Evolutionary conservation across 306 rosid species (phyloP), one percentile per base, ranked within the genome.

Genomic region (Fagus sylvatica): DNA sequence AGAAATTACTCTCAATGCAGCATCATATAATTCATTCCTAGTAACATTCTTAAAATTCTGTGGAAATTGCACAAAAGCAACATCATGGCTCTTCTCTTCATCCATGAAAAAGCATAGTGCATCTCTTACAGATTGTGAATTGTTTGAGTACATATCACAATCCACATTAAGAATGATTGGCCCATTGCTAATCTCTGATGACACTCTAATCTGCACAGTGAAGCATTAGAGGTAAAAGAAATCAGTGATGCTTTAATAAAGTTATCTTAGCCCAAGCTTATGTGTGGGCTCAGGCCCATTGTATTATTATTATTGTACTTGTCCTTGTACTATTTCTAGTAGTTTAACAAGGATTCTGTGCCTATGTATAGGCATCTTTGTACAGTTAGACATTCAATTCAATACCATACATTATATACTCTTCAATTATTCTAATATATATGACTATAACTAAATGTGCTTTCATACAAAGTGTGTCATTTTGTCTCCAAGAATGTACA

Each of bases 121-220:
- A 78, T 92, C 97, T 54, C 86, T 83, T 48, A 94, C 71, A 46
- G 94, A 87, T 64, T 81, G 60, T 13, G 91, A 90, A 62, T 80
- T 89, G 88, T 94, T 90, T 60, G 97, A 89, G 71, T 84, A 86
- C 98, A 94, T 94, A 74, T 92, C 96, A 83, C 97, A 94, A 40
- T 94, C 97, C 49, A 94, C 91, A 42, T 82, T 94, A 8, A 92
- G 93, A 85, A 89, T 83, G 13, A 94, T 72, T 57, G 87, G 65
- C 13, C 96, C 94, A 1, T 90, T 92, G 91, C 97, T 94, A 7
- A 94, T 92, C 53, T 73, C 79, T 0, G 98, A 94, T 72, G 98
- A 94, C 77, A 94, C 93, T 72, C 97, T 88, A 28, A 91, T 73
- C 98, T 94, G 85, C 83, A 85, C 30, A 70, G 62, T 43, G 10